phyloP scores from a whole-genome alignment of 2,329 filamentous ascomycete genomes.

The Penicillium sumatraense region DNA sequence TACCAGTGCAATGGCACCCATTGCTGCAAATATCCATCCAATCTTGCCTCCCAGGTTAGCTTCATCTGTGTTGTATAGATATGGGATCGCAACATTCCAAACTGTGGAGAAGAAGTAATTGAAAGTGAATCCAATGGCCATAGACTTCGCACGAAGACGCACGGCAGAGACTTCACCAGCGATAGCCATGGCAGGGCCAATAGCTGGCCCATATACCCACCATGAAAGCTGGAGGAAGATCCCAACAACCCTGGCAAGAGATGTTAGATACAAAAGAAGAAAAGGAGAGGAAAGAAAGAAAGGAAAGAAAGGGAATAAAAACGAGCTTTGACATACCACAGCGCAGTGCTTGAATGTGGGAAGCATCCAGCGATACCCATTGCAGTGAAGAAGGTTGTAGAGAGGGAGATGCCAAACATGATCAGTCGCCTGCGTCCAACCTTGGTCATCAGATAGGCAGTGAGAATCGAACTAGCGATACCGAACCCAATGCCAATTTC shows the following conservation, averaged over 20 bases:
- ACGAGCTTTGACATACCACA: neutral
- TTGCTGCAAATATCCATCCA: constrained; percentile 34
- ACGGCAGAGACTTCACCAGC: constrained; percentile 12
- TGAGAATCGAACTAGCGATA: constrained; percentile 9
- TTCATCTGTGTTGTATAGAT: constrained; percentile 21
- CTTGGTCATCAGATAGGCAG: constrained; percentile 10
- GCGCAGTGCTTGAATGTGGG: neutral
- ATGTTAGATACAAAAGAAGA: neutral
- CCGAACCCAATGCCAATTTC: constrained; percentile 11
- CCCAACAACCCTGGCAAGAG: constrained; percentile 3
- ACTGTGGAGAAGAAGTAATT: constrained; percentile 14
- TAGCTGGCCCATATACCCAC: constrained; percentile 13
- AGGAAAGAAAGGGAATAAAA: neutral
- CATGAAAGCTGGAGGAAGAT: constrained; percentile 11
- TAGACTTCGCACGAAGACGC: constrained; percentile 10
- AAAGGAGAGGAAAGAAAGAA: neutral
- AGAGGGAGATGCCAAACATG: constrained; percentile 8
- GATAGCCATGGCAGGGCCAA: constrained; percentile 10
- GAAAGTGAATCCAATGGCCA: constrained; percentile 12
- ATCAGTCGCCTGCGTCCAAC: constrained; percentile 7
- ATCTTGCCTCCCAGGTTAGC: constrained; percentile 35
- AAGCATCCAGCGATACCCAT: constrained; percentile 12
- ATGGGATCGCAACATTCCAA: constrained; percentile 7
- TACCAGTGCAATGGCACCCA: constrained; percentile 19
- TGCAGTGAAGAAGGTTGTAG: constrained; percentile 4